Evolutionary conservation across 495 filamentous ascomycete species (phyloP).

Genomic region (Letharia lupina): DNA sequence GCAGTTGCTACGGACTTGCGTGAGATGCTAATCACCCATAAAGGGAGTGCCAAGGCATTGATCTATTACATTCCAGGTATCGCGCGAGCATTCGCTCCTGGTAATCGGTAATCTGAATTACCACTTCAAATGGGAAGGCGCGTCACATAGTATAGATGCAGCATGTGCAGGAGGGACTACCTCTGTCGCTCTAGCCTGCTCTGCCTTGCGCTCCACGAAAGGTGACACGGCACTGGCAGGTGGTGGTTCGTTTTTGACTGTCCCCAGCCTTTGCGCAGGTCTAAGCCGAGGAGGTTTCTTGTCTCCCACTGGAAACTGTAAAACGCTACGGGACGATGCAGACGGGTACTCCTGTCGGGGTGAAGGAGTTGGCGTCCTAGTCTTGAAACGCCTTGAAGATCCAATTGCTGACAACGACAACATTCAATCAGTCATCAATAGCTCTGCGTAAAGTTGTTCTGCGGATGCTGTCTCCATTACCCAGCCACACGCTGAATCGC

Average conservation of each 20-base stretch:
- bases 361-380: constrained; percentile 35
- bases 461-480: constrained; percentile 39
- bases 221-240: not conserved
- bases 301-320: constrained; percentile 54
- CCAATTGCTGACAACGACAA: constrained; percentile 41
- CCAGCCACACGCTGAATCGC: constrained; percentile 40
- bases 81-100: not conserved
- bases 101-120: not conserved
- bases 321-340: constrained; percentile 56
- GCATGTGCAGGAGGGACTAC: not conserved
- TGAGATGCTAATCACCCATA: no score
- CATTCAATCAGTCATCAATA: constrained; percentile 35
- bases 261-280: constrained; percentile 27
- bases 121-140: not conserved
- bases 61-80: not conserved
- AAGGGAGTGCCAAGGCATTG: no score
- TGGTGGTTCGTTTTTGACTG: not conserved
- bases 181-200: not conserved
- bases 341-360: constrained; percentile 58
- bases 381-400: constrained; percentile 39
- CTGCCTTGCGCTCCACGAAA: not conserved
- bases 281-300: constrained; percentile 62
- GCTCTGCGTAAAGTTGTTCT: constrained; percentile 34
- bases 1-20: no score
- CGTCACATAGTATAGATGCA: not conserved